phyloP scores from a whole-genome alignment of 805 yeast species.

The Candida corydali region DNA sequence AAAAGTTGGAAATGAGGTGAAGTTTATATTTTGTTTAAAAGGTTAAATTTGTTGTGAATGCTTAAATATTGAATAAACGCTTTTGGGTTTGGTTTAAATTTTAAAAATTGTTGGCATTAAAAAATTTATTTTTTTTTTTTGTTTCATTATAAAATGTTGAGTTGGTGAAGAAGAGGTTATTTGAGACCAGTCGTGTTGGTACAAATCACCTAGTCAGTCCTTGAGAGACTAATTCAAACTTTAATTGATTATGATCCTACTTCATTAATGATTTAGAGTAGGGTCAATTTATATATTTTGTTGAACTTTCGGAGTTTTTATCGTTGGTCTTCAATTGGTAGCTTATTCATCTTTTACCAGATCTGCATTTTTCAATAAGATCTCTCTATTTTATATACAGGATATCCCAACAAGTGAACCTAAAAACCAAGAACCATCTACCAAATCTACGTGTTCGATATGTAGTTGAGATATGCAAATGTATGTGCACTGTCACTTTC shows the following conservation, averaged over 20 bases:
- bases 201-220: no score
- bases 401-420: constrained; percentile 1
- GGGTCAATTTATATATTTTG: no score
- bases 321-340: background rate
- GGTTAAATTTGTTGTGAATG: background rate
- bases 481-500: no score
- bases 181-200: no score
- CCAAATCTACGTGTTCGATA: constrained; percentile 1
- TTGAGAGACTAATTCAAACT: no score
- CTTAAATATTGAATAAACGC: background rate
- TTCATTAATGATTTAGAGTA: no score
- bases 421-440: background rate
- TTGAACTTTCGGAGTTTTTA: constrained; percentile 1
- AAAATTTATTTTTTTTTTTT: no score
- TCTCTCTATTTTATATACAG: background rate
- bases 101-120: background rate
- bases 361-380: background rate
- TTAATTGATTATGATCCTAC: no score
- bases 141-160: background rate
- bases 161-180: no score
- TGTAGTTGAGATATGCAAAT: no score
- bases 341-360: background rate
- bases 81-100: background rate
- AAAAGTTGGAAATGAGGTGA: background rate
- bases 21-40: background rate